Evolutionary conservation across 2,329 filamentous ascomycete genomes (phyloP), one percentile per base, ranked within the genome.

Genomic region (Ophiostoma sp.): DNA sequence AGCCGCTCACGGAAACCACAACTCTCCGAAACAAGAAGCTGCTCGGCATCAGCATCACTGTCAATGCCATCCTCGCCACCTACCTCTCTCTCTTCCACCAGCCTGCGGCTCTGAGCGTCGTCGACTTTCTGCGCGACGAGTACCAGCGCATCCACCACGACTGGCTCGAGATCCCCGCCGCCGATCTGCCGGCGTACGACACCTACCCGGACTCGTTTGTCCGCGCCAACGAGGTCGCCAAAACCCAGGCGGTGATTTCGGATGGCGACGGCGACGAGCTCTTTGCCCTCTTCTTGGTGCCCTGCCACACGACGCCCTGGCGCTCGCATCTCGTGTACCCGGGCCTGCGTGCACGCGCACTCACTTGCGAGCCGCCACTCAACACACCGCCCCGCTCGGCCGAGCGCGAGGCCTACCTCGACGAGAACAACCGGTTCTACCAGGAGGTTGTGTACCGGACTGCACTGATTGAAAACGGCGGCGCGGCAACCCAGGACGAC

Each of bases 291-390:
- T 97, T 98, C 80, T 85, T 99, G 33, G 96, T 94, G 85, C 95
- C 95, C 11, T 99, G 95, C 80, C 95, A 99, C 82, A 92, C 91
- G 74, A 98, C 94, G 0, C 94, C 95, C 2, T 98, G 95, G 94
- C 90, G 94, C 76, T 93, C 90, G 20, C 91, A 96, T 76, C 85
- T 98, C 54, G 83, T 96, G 72, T 87, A 95, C 76, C 87, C 92
- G 0, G 81, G 83, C 39, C 87, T 97, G 69, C 81, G 87, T 71
- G 93, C 93, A 4, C 94, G 94, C 83, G 94, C 94, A 0, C 82
- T 98, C 20, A 90, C 91, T 6, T 99, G 95, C 79, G 94, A 97
- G 75, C 95, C 95, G 1, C 95, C 95, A 0, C 80, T 99, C 15
- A 81, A 89, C 75, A 86, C 87, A 0, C 77, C 77, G 1, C 83